Base-by-base conservation (phyloP, 108 stramenopile species). In the Fistulifera pelliculosa region DNA sequence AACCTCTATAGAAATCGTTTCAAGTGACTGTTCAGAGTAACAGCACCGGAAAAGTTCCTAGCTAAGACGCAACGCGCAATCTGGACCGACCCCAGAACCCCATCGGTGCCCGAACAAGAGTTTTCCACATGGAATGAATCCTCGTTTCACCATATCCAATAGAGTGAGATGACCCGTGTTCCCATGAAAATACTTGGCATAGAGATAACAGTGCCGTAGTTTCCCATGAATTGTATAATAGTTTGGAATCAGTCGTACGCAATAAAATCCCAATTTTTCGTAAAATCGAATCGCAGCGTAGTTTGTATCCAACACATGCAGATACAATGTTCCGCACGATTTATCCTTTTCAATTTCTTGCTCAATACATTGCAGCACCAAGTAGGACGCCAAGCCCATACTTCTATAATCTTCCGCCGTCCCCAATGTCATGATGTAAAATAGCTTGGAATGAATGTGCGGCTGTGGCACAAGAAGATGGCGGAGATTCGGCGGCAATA, bases 361-460 rank as follows among this genome's bases (percentile, higher is more conserved):
- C 40, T 75, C 65, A 6, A 76, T 65, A 21, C 70, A 74, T 38
- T 77, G 58, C 44, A 45, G 44, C 14, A 91, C 63, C 42, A 91
- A 52, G 13, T 56, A 58, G 21, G 85, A 79, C 12, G 76, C 90
- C 65, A 87, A 69, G 12, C 85, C 83, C 3, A 28, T 18, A 3
- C 77, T 27, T 31, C 90, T 74, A 69, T 77, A 85, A 53, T 81
- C 75, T 0, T 41, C 22, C 14, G 56, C 58, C 0, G 79, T 79
- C 0, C 90, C 90, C 15, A 91, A 58, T 18, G 90, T 91, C 90
- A 91, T 91, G 50, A 91, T 83, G 57, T 91, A 91, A 64, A 87
- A 91, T 50, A 85, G 70, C 47, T 63, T 51, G 0, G 59, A 40
- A 49, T 80, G 47, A 22, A 43, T 27, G 0, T 58, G 38, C 12